Percentiles rank a stretch among this genome's conserved stretches.
Conservation (phyloP, 768 basidiomycete species). For the Lactifluus hygrophoroides region DNA sequence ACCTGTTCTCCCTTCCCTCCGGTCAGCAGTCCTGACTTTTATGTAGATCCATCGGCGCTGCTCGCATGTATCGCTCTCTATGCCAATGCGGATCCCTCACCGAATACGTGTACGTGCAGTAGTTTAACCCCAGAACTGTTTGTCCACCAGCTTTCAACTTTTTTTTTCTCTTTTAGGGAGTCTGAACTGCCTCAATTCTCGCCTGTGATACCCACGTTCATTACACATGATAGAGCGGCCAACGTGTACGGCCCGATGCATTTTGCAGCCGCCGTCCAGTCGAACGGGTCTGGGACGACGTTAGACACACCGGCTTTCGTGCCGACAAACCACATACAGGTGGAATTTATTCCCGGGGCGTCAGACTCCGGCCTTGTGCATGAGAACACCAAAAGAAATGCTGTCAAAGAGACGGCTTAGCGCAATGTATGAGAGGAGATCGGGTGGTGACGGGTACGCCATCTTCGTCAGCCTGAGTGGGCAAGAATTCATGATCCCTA, state of each 20-base stretch:
- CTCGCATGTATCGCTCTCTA: conserved; percentile 1
- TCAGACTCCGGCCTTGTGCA: neutral
- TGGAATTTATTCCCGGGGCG: neutral
- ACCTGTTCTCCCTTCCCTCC: neutral
- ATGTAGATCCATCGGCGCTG: conserved; percentile 1
- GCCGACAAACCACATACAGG: neutral
- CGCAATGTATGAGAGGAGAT: neutral
- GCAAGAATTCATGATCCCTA: too few relatives aligned
- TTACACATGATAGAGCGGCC: neutral
- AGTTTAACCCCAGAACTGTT: too few relatives aligned
- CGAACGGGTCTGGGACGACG: neutral
- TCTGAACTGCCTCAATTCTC: neutral
- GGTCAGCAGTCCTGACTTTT: neutral
- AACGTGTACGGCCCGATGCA: neutral
- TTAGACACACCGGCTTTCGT: neutral
- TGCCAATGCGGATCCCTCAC: neutral
- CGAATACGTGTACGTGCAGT: conserved; percentile 3
- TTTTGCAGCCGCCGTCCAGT: neutral
- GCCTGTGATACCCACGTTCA: too few relatives aligned
- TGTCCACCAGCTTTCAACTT: too few relatives aligned
- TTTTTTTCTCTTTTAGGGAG: neutral
- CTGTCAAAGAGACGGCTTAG: neutral
- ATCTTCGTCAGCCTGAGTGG: too few relatives aligned
- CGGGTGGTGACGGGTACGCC: too few relatives aligned
- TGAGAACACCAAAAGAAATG: neutral